Percentiles rank a stretch among this genome's conserved stretches.
Conservation (phyloP, 768 basidiomycete genomes). For the Pulveroboletus sp. region DNA sequence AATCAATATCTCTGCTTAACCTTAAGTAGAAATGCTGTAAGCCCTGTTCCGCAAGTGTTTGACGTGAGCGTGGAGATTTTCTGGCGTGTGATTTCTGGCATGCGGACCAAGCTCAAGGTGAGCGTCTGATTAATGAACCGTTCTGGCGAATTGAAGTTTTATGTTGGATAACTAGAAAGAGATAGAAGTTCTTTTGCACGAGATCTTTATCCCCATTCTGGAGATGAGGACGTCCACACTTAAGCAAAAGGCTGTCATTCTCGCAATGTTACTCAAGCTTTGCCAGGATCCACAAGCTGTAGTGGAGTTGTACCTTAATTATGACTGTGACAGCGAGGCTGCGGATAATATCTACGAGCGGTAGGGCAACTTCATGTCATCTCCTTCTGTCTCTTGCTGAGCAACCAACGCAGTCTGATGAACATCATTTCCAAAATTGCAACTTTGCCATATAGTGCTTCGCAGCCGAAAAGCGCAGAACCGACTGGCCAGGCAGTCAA, state of each 20-base stretch:
- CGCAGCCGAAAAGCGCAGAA: slow-evolving; percentile 50
- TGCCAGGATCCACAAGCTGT: slow-evolving; percentile 97
- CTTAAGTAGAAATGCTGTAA: slow-evolving; percentile 92
- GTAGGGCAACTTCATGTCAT: slow-evolving; percentile 38
- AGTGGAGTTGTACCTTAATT: slow-evolving; percentile 98
- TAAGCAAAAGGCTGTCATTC: slow-evolving; percentile 90
- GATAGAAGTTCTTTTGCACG: slow-evolving; percentile 96
- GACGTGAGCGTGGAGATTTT: slow-evolving; percentile 98
- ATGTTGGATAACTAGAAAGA: slow-evolving; percentile 68
- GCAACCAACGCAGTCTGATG: slow-evolving; percentile 56
- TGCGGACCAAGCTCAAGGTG: slow-evolving; percentile 96
- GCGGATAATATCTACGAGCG: slow-evolving; percentile 97
- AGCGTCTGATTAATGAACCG: background rate
- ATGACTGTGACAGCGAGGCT: slow-evolving; percentile 95
- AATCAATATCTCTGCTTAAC: slow-evolving; percentile 95
- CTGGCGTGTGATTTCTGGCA: slow-evolving; percentile 90
- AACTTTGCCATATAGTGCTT: slow-evolving; percentile 47
- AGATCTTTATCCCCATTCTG: slow-evolving; percentile 96
- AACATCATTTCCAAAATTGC: slow-evolving; percentile 95
- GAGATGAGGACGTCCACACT: slow-evolving; percentile 97
- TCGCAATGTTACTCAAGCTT: slow-evolving; percentile 81
- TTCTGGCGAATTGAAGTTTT: slow-evolving; percentile 7
- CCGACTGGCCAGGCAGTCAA: slow-evolving; percentile 58
- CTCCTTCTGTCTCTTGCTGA: slow-evolving; percentile 6
- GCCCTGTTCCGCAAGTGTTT: slow-evolving; percentile 93